phyloP scores from a whole-genome alignment of 768 basidiomycete species.

The Dioszegia hungarica region DNA sequence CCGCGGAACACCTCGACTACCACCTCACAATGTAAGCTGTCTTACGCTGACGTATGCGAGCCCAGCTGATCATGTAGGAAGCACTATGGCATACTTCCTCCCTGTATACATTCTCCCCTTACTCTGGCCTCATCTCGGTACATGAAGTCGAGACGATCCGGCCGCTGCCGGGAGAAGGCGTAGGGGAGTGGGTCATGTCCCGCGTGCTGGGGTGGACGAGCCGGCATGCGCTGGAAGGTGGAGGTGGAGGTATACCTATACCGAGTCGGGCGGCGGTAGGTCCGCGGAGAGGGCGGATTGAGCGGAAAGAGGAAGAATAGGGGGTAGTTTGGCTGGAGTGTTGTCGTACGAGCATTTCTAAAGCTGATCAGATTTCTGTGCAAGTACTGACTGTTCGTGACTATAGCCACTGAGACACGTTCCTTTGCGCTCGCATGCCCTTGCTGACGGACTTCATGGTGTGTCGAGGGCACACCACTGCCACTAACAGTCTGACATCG shows the following conservation, averaged over 20 bases:
- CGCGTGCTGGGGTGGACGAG: constrained; percentile 39
- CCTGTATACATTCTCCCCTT: constrained; percentile 45
- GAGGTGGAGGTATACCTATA: constrained; percentile 8
- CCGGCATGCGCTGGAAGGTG: constrained; percentile 16
- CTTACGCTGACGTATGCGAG: neutral
- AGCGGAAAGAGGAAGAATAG: neutral
- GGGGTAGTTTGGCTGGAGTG: neutral
- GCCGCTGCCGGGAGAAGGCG: constrained; percentile 47
- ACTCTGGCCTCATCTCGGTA: constrained; percentile 38
- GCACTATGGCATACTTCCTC: constrained; percentile 47
- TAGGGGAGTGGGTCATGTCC: constrained; percentile 42
- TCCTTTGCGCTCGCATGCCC: too few species aligned
- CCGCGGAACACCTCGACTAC: constrained; percentile 32
- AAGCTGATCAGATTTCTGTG: too few species aligned
- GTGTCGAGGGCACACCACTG: too few species aligned
- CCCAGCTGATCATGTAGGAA: constrained; percentile 28
- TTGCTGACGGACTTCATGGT: too few species aligned
- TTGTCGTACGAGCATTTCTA: too few species aligned
- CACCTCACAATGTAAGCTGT: constrained; percentile 34
- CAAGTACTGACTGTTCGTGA: too few species aligned
- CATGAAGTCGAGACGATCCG: constrained; percentile 48
- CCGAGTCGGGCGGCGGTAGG: neutral
- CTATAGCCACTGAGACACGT: too few species aligned
- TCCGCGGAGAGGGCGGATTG: neutral
- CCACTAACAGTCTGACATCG: too few species aligned